Conservation (phyloP, 2,329 filamentous ascomycete species). For the Ciborinia camelliae region DNA sequence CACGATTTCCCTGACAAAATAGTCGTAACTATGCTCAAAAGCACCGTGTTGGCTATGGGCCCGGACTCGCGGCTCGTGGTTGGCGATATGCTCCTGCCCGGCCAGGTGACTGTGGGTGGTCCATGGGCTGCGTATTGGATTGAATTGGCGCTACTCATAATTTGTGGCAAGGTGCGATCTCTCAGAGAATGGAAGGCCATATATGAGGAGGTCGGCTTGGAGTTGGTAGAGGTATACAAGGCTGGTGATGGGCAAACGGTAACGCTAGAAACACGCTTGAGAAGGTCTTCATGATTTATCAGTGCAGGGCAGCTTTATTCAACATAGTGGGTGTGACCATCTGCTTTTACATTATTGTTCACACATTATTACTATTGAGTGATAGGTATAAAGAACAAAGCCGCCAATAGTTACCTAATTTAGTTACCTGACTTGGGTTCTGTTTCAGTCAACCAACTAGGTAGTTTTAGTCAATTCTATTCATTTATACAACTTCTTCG, state of each 20-base stretch:
- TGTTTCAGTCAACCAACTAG: too few species aligned
- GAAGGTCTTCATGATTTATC: neutral
- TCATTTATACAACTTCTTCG: too few species aligned
- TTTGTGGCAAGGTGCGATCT: neutral
- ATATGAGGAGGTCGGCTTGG: neutral
- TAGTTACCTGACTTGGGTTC: too few species aligned
- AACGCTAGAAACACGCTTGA: neutral
- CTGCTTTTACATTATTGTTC: neutral
- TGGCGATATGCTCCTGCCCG: neutral
- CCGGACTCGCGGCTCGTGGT: neutral
- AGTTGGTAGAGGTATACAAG: neutral
- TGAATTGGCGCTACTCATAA: neutral
- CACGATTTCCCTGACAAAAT: conserved; percentile 1
- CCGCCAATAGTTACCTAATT: too few species aligned
- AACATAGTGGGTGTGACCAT: neutral
- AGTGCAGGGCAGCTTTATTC: neutral
- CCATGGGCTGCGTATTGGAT: neutral
- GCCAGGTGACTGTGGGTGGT: neutral
- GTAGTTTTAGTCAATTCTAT: too few species aligned
- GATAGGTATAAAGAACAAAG: too few species aligned
- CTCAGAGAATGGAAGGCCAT: neutral
- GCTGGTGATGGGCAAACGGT: neutral
- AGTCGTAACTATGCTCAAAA: neutral
- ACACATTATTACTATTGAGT: too few species aligned
- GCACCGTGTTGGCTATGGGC: conserved; percentile 1